Percentiles rank a stretch among this genome's conserved stretches.
Evolutionary conservation across 2,329 filamentous ascomycete species (phyloP).

Genomic region (Penicillium italicum): DNA sequence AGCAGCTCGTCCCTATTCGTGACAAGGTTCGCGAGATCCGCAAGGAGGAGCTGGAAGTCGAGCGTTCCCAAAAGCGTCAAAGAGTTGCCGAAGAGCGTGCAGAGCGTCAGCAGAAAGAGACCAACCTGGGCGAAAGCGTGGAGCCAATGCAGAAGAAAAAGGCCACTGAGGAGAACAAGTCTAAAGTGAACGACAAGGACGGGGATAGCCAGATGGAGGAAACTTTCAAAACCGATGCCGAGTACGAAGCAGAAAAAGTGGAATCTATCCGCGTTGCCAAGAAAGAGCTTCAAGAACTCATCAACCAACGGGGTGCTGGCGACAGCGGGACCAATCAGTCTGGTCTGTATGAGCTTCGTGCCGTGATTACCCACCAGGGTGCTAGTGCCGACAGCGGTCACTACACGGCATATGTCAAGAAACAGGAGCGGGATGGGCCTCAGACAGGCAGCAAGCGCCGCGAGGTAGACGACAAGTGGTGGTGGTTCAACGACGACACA

Average conservation of each 20-base stretch:
- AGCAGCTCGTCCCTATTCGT: constrained; percentile 80
- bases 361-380: constrained; percentile 93
- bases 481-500: constrained; percentile 99
- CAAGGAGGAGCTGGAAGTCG: constrained; percentile 91
- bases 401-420: constrained; percentile 98
- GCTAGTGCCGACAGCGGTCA: constrained; percentile 95
- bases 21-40: constrained; percentile 93
- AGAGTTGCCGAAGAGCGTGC: constrained; percentile 63
- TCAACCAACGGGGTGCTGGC: constrained; percentile 68
- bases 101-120: constrained; percentile 47
- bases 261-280: constrained; percentile 74
- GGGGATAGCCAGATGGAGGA: constrained; percentile 69
- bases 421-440: constrained; percentile 66
- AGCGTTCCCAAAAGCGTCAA: constrained; percentile 86
- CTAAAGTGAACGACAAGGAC: constrained; percentile 53
- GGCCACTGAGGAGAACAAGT: constrained; percentile 49
- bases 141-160: constrained; percentile 50
- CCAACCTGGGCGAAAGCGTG: constrained; percentile 27
- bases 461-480: constrained; percentile 89
- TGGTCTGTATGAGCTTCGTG: constrained; percentile 89
- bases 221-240: constrained; percentile 86
- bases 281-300: constrained; percentile 77
- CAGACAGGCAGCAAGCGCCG: constrained; percentile 63
- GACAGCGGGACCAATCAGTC: constrained; percentile 89
- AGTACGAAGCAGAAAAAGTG: constrained; percentile 81